Base-by-base conservation (phyloP, 805 yeast species). In the Ogataea pilisensis region DNA sequence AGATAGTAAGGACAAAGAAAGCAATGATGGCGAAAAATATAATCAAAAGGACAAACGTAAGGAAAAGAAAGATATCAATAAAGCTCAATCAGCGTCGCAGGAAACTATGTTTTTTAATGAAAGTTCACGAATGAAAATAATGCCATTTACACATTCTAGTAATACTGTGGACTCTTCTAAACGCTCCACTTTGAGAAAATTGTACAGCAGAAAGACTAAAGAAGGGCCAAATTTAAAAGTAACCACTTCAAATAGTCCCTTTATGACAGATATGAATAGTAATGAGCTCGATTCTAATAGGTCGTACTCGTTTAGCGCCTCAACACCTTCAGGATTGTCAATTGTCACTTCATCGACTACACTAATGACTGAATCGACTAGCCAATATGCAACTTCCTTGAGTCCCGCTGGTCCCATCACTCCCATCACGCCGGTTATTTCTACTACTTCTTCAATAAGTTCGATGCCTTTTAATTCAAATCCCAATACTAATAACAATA, bases 381-480 rank as follows among this genome's bases (percentile, higher is more conserved):
- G 31, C 14, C 33, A 41, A 3, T 21, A 28, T 3, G n/a, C 8
- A 5, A 31, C 35, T 8, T 12, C 32, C n/a, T 9, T 21, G 26
- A 18, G 8, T 14, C 27, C 17, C 25, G 9, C 29, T 5, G 22
- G 39, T 2, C 47, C 51, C 6, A 43, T 42, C 33, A 48, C 54
- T 11, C 55, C 57, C 2, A 45, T 53, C 14, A 55, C 59, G 8
- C 57, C 59, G 8, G 47, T 50, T 27, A 36, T 49, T 18, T 55
- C 59, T n/a, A 49, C 57, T 9, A 45, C 45, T 22, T 54, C 59
- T 4, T 53, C 57, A 2, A 31, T 48, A 8, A 31, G 44, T 2
- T 54, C 58, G 8, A 13, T 44, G 13, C 42, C 41, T 2, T 50
- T 50, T n/a, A 34, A 43, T 14, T 38, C 48, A 14, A 31, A 35